Conservation (phyloP, 139 green algal genomes). For the Marvania coccoides region DNA sequence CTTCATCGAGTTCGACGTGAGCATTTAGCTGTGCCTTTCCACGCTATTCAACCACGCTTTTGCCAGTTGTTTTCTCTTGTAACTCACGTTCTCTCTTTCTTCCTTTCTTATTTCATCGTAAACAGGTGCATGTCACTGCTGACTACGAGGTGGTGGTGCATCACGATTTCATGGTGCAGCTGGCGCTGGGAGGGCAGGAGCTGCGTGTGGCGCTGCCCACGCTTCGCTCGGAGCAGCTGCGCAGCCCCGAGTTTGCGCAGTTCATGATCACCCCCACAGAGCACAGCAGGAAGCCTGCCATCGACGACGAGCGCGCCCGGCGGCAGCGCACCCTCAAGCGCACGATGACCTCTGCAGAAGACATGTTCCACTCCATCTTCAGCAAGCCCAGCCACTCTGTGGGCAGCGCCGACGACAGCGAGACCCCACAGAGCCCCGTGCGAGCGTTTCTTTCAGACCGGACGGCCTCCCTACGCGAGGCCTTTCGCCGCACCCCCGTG, state of each 20-base stretch:
- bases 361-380: constrained; percentile 29
- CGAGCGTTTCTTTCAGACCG: constrained; percentile 11
- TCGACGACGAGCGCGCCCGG: constrained; percentile 13
- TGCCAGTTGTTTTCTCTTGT: neutral
- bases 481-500: constrained; percentile 25
- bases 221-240: constrained; percentile 25
- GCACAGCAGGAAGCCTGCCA: neutral
- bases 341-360: constrained; percentile 28
- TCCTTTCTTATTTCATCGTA: neutral
- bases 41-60: neutral
- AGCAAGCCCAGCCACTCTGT: constrained; percentile 14
- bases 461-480: constrained; percentile 32
- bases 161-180: constrained; percentile 39
- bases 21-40: neutral
- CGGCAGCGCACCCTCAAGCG: constrained; percentile 19
- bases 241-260: constrained; percentile 16
- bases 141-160: constrained; percentile 41
- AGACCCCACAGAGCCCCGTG: neutral
- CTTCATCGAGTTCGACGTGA: constrained; percentile 42
- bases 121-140: constrained; percentile 19
- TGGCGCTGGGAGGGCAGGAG: constrained; percentile 19
- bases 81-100: neutral
- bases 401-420: neutral
- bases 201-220: constrained; percentile 23
- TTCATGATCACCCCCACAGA: constrained; percentile 3